phyloP scores from a whole-genome alignment of 208 protist genomes.

The Trypanosoma mega region DNA sequence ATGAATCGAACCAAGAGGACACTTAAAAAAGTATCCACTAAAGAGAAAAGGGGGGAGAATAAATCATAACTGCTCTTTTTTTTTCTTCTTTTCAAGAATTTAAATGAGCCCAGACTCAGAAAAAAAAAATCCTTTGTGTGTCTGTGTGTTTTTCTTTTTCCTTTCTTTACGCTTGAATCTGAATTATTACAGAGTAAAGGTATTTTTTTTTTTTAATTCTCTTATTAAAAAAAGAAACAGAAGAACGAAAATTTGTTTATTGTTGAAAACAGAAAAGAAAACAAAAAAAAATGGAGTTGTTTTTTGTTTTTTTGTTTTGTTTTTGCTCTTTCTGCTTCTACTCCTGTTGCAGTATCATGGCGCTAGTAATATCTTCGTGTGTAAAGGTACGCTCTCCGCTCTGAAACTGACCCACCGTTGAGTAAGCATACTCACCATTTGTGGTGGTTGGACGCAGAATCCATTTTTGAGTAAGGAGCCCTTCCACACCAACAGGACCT shows the following conservation, averaged over 20 bases:
- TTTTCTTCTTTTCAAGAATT: too few relatives aligned
- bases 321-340: too few relatives aligned
- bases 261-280: background rate
- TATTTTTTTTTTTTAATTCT: too few relatives aligned
- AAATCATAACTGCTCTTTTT: too few relatives aligned
- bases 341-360: conserved; percentile 5
- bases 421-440: conserved; percentile 16
- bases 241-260: conserved; percentile 7
- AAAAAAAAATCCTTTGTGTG: too few relatives aligned
- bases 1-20: background rate
- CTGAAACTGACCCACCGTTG: conserved; percentile 53
- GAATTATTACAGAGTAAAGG: too few relatives aligned
- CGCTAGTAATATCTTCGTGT: conserved; percentile 28
- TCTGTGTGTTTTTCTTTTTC: too few relatives aligned
- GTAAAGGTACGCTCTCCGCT: conserved; percentile 45
- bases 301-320: background rate
- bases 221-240: conserved; percentile 5
- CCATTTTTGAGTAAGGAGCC: conserved; percentile 80
- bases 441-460: conserved; percentile 35
- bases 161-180: too few relatives aligned
- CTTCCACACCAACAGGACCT: conserved; percentile 93
- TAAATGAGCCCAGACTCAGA: too few relatives aligned
- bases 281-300: background rate
- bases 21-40: background rate
- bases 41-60: too few relatives aligned